Percentiles rank a stretch among this genome's conserved stretches.
Conservation (phyloP, 2,329 filamentous ascomycete species). For the Tricladium varicosporioides region DNA sequence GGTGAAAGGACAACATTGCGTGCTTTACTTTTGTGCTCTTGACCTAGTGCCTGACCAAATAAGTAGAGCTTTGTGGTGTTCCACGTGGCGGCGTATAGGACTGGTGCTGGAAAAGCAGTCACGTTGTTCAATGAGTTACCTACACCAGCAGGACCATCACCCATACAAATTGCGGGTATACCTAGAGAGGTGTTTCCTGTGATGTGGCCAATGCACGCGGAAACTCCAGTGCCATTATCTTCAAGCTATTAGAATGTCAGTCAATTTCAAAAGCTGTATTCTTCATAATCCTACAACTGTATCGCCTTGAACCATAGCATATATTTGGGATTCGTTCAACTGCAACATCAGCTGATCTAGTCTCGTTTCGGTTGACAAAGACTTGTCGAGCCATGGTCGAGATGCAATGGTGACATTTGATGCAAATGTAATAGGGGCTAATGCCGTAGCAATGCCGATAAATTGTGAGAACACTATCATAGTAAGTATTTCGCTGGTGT, state of each 20-base stretch:
- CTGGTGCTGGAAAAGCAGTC: slow-evolving; percentile 12
- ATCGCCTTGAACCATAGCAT: slow-evolving; percentile 16
- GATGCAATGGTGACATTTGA: background rate
- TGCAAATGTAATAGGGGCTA: background rate
- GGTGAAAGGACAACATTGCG: slow-evolving; percentile 39
- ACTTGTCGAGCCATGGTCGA: slow-evolving; percentile 15
- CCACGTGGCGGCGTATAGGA: slow-evolving; percentile 56
- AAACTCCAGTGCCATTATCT: background rate
- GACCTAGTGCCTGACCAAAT: slow-evolving; percentile 62
- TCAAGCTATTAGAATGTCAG: background rate
- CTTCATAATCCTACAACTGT: slow-evolving; percentile 5
- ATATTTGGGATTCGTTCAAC: slow-evolving; percentile 13
- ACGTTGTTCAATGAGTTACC: slow-evolving; percentile 17
- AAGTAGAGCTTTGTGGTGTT: slow-evolving; percentile 59
- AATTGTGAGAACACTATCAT: no score
- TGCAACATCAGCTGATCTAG: slow-evolving; percentile 13
- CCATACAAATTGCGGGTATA: slow-evolving; percentile 29
- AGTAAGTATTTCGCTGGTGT: no score
- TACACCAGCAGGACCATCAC: slow-evolving; percentile 30
- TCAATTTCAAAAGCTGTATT: background rate
- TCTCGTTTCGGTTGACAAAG: slow-evolving; percentile 8
- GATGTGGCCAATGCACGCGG: background rate
- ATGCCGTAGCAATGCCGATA: background rate
- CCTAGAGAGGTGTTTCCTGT: slow-evolving; percentile 11
- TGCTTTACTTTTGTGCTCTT: slow-evolving; percentile 63